Evolutionary conservation across 345 rosid genomes (phyloP).

Genomic region (Populus euphratica): DNA sequence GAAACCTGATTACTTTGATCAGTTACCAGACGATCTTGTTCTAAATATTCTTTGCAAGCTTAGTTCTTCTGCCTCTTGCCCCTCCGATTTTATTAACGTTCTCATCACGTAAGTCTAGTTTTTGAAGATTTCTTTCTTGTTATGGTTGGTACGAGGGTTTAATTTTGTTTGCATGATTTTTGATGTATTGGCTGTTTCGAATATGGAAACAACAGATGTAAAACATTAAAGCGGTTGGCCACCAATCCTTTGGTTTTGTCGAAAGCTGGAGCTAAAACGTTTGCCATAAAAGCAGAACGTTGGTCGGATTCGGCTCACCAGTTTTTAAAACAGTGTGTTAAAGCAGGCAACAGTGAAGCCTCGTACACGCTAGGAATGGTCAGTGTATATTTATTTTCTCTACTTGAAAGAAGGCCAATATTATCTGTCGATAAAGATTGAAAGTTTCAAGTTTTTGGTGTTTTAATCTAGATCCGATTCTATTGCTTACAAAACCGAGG

Average conservation of each 20-base stretch:
- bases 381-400: background rate
- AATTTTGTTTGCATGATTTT: background rate
- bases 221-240: slow-evolving; percentile 35
- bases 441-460: background rate
- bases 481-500: slow-evolving; percentile 48
- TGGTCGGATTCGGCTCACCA: slow-evolving; percentile 61
- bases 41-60: slow-evolving; percentile 50
- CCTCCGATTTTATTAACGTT: slow-evolving; percentile 47
- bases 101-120: slow-evolving; percentile 40
- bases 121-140: background rate
- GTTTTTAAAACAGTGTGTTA: slow-evolving; percentile 47
- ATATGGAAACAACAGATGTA: slow-evolving; percentile 38
- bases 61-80: slow-evolving; percentile 50
- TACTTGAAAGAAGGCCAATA: background rate
- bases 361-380: slow-evolving; percentile 67
- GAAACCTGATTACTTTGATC: slow-evolving; percentile 38
- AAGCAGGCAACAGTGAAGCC: slow-evolving; percentile 58
- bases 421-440: background rate
- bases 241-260: slow-evolving; percentile 45
- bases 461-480: slow-evolving; percentile 56
- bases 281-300: slow-evolving; percentile 41
- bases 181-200: background rate
- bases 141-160: background rate
- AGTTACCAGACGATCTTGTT: slow-evolving; percentile 56
- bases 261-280: slow-evolving; percentile 35